These are phyloP conservation scores for Heliamphora exappendiculata DNA, from an alignment of 148 eudicot species.

Conservation along the genomic window DNA sequence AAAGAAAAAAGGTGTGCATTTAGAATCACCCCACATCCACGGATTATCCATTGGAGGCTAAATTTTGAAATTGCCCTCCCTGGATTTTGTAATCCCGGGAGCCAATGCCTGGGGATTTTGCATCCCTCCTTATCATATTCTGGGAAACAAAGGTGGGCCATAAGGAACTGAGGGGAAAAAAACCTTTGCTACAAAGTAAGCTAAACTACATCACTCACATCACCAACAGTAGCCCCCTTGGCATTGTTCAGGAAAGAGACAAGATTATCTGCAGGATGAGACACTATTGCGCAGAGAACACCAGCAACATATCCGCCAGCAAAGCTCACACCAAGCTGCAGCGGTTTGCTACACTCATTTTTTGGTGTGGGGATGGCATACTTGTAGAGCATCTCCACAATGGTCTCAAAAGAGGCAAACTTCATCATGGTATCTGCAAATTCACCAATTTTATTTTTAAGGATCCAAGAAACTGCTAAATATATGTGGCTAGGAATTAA, in stretches of 20 bases:
- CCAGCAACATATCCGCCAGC: conserved; percentile 95
- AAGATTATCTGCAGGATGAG: conserved; percentile 93
- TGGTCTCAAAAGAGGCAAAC: conserved; percentile 93
- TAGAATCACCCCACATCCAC: no score
- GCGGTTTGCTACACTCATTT: conserved; percentile 68
- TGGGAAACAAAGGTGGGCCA: background rate
- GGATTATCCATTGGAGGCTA: background rate
- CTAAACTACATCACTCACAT: conserved; percentile 47
- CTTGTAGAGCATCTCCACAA: conserved; percentile 76
- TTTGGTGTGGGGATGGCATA: conserved; percentile 82
- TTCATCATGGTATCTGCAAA: conserved; percentile 95
- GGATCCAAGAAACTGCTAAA: background rate
- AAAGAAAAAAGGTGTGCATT: background rate
- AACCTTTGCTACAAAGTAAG: background rate
- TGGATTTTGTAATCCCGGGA: background rate
- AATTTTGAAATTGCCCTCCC: background rate
- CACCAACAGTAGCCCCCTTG: conserved; percentile 88
- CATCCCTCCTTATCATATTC: background rate
- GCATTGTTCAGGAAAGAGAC: conserved; percentile 95
- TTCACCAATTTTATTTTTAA: conserved; percentile 4
- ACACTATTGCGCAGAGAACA: conserved; percentile 85
- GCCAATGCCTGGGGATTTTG: background rate
- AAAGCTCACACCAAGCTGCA: conserved; percentile 94
- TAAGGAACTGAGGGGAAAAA: background rate
- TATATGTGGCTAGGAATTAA: background rate